Base-by-base conservation (phyloP, 2,329 filamentous ascomycete genomes). In the Bimuria novae-zelandiae region DNA sequence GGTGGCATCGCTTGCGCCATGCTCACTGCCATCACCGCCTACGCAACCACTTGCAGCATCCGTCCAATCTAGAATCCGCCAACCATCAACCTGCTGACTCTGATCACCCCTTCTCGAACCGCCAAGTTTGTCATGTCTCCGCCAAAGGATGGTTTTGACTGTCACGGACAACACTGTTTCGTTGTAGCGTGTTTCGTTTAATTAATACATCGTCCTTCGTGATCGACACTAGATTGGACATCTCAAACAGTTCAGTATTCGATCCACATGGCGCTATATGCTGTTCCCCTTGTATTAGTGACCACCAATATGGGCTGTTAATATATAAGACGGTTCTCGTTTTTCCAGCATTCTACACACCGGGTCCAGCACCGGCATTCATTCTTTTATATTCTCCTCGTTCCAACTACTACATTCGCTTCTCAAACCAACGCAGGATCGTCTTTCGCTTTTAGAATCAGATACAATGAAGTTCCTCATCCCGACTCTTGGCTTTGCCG, bases 391-490 rank as follows among this genome's bases (percentile, higher is more conserved):
- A 37, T n/a, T 17, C 6, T 12, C 32, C 23, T 30, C 37, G 17
- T 30, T 39, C 37, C 27, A 12, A 36, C 25, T 25, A 44, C 40
- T 47, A 19, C 36, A 48, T 51, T 43, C 37, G 23, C 25, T 44
- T 49, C 47, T 39, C 27, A n/a, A 10, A 25, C 16, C 21, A 41
- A 52, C 43, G 37, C 50, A 35, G 43, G 29, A 48, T 32, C 35
- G n/a, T n/a, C 42, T 22, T 57, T 59, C 33, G 40, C 49, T 56
- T 56, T 49, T 39, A n/a, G 32, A 47, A 39, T 41, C 36, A 53
- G 57, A 57, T 46, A 65, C 35, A 51, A 73, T 73, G 70, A 73
- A 70, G 63, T 67, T 63, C 61, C 49, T 70, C 49, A 51, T 63
- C 35, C 49, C 67, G 41, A 57, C 63, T 46, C 59, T 73, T 35